Conservation (phyloP, 2,329 filamentous ascomycete species). For the Ceratocystis papillata region DNA sequence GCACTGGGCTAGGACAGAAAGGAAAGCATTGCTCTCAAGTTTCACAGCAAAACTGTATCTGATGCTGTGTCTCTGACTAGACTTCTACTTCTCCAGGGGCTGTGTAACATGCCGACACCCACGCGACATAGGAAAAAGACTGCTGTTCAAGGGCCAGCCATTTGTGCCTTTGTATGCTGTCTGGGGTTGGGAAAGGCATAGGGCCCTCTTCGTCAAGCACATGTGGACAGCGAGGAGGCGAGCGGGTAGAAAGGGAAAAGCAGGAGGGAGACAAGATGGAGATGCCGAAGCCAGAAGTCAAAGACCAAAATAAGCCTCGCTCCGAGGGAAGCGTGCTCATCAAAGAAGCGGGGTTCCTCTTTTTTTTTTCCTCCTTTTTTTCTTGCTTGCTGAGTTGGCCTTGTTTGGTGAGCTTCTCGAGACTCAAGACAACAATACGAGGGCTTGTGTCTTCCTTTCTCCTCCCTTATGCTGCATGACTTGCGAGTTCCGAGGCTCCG, state of each 20-base stretch:
- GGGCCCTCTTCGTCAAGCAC: not conserved
- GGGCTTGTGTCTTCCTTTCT: constrained; percentile 1
- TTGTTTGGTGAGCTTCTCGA: not conserved
- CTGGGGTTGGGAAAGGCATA: not conserved
- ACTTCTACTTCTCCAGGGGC: not conserved
- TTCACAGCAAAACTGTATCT: not conserved
- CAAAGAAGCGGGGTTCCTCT: not conserved
- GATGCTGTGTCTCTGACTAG: not conserved
- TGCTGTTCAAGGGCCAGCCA: too few relatives aligned
- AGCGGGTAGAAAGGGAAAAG: not conserved
- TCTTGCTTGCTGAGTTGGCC: not conserved
- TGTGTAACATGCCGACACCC: not conserved
- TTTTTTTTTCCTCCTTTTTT: not conserved
- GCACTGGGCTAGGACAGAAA: not conserved
- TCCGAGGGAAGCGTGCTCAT: not conserved
- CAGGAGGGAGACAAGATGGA: not conserved
- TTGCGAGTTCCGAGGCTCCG: not conserved
- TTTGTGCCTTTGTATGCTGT: too few relatives aligned
- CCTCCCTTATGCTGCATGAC: not conserved
- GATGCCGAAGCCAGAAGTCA: not conserved
- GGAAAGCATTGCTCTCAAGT: not conserved
- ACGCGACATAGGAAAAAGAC: not conserved
- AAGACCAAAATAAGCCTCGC: not conserved
- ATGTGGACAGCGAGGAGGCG: not conserved
- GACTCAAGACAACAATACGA: not conserved